A percentile compares a stretch with the other conserved stretches of the same genome.
These are phyloP conservation scores for Papilionanthe hybrid DNA, from an alignment of 116 monocot species.

Conservation along the genomic window DNA sequence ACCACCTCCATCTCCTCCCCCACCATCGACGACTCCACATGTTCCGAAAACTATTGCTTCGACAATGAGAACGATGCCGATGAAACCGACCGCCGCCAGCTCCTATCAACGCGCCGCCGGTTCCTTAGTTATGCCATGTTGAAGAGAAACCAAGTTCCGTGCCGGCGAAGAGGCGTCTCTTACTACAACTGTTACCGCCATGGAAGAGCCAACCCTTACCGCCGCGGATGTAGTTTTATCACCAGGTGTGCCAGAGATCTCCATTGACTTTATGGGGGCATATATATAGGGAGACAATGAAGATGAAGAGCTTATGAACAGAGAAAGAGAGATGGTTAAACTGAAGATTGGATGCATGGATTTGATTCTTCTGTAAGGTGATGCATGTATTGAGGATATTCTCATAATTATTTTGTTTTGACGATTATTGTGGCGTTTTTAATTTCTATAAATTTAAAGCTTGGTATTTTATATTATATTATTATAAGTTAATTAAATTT, in stretches of 20 bases:
- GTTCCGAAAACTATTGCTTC: neutral
- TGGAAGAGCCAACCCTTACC: constrained; percentile 15
- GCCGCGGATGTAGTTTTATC: constrained; percentile 24
- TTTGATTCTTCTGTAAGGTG: too few relatives aligned
- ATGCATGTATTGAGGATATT: too few relatives aligned
- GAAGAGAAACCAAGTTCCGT: constrained; percentile 16
- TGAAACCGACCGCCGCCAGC: neutral
- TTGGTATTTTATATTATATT: too few relatives aligned
- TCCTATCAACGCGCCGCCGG: neutral
- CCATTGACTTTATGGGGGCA: neutral
- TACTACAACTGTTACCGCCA: constrained; percentile 21
- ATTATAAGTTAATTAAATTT: too few relatives aligned
- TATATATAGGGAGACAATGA: too few relatives aligned
- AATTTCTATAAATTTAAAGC: too few relatives aligned
- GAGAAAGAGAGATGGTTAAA: too few relatives aligned
- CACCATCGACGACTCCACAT: neutral
- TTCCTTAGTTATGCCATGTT: constrained; percentile 19
- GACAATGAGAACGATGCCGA: neutral
- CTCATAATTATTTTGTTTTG: too few relatives aligned
- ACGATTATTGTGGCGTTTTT: too few relatives aligned
- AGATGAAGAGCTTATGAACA: too few relatives aligned
- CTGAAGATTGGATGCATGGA: too few relatives aligned
- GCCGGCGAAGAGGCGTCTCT: constrained; percentile 12
- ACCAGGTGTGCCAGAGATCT: constrained; percentile 21
- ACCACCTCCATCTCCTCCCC: neutral